Conservation (phyloP, 2,329 filamentous ascomycete species). For the Calonectria pauciramosa region DNA sequence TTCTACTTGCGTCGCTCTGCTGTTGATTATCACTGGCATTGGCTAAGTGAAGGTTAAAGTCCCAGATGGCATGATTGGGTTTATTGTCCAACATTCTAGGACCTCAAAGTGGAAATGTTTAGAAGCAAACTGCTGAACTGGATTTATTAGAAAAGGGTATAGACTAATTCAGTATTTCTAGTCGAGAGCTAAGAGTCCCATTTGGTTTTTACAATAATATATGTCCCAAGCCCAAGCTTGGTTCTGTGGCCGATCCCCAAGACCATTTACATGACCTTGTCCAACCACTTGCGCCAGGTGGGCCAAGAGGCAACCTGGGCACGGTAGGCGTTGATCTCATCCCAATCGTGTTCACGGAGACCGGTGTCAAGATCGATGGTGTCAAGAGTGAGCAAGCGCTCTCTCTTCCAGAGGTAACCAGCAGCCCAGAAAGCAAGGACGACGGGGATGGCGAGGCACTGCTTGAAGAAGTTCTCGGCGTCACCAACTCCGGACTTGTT, state of each 20-base stretch:
- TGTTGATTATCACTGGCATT: too few species aligned
- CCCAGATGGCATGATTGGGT: not conserved
- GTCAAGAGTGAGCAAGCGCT: constrained; percentile 68
- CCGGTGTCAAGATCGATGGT: constrained; percentile 78
- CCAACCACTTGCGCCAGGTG: constrained; percentile 56
- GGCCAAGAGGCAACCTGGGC: constrained; percentile 63
- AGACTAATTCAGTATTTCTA: constrained; percentile 12
- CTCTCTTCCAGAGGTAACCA: constrained; percentile 76
- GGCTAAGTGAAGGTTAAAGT: too few species aligned
- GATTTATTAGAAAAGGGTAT: constrained; percentile 5
- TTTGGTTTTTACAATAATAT: not conserved
- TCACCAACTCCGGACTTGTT: constrained; percentile 47
- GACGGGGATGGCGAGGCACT: constrained; percentile 66
- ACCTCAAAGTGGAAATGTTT: not conserved
- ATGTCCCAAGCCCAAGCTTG: not conserved
- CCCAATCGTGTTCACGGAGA: constrained; percentile 75
- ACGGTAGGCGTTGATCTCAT: constrained; percentile 68
- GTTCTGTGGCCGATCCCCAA: not conserved
- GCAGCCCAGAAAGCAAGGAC: constrained; percentile 66
- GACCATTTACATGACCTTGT: constrained; percentile 50
- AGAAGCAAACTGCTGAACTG: not conserved
- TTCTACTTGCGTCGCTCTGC: too few species aligned
- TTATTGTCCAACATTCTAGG: not conserved
- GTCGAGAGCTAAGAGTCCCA: not conserved
- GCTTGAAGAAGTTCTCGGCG: constrained; percentile 67